Evolutionary conservation across 257 asterid species (phyloP), one percentile per base, ranked within the genome.

Genomic region (Echium plantagineum): DNA sequence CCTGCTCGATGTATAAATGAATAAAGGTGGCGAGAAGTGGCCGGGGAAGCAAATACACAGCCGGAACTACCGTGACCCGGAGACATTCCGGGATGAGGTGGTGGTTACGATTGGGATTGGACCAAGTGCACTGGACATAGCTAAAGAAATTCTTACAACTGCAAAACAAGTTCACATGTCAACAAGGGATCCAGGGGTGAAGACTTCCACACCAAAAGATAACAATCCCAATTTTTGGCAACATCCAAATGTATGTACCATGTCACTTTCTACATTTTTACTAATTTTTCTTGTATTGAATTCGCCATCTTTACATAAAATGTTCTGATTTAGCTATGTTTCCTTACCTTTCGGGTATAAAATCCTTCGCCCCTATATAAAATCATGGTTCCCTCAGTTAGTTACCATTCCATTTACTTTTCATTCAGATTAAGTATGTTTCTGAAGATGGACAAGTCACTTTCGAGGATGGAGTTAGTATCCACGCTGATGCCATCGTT

Each of bases 141-240:
- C 80, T 20, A 7, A 16, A 15, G 91, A 87, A 18, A 76, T 87
- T 4, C 66, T 80, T 0, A 20, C 5, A 0, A 81, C 71, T 2
- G 94, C 94, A 28, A 82, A 81, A 32, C 72, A 87, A 67, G 83
- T 84, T 59, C 85, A 84, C 74, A 71, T 82, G 63, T 79, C 96
- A 9, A 66, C 85, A 60, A 80, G 84, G 65, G 65, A 78, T 1
- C 74, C 77, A 12, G 7, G 55, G 10, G n/a, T 38, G 47, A 24
- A 32, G 49, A 58, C 59, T 59, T 69, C 77, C 17, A 82, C 71
- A 52, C 24, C 74, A 31, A 82, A 67, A 12, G 63, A 8, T 31
- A 21, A 17, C 66, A 51, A 4, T 28, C 32, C 42, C 7, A 75
- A 75, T 59, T 35, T 71, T 1, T 75, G 73, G 73, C 70, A 55